A percentile compares a stretch with the other conserved stretches of the same genome.
Conservation (phyloP, 2,329 filamentous ascomycete species). For the Simplicillium aogashimaense region DNA sequence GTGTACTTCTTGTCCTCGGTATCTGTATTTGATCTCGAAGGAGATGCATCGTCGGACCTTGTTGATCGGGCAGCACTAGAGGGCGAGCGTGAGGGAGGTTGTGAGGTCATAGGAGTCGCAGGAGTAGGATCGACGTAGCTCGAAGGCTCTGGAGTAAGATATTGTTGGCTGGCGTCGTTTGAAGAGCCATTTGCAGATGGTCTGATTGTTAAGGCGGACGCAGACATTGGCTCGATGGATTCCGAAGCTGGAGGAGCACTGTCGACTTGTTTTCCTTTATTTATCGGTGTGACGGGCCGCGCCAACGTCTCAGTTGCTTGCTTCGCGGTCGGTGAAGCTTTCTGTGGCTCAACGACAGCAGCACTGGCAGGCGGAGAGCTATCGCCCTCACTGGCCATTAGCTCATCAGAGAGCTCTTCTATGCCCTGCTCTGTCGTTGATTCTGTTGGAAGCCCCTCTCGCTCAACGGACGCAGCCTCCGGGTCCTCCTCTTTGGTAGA, state of each 20-base stretch:
- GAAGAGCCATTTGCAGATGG: conserved; percentile 29
- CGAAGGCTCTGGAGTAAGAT: conserved; percentile 35
- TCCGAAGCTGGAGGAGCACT: not conserved
- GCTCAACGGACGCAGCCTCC: too few relatives aligned
- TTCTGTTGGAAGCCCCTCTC: too few relatives aligned
- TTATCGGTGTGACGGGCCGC: too few relatives aligned
- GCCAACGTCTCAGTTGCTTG: too few relatives aligned
- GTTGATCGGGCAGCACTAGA: conserved; percentile 42
- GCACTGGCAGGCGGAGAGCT: too few relatives aligned
- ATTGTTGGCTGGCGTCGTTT: conserved; percentile 25
- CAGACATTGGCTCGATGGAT: conserved; percentile 24
- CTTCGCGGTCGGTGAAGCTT: too few relatives aligned
- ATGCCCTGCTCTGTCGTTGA: too few relatives aligned
- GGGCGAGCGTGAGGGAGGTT: conserved; percentile 49
- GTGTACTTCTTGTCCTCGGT: conserved; percentile 47
- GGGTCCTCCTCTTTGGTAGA: too few relatives aligned
- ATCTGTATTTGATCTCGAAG: conserved; percentile 42
- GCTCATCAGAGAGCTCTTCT: too few relatives aligned
- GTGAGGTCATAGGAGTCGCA: conserved; percentile 43
- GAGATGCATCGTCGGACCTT: conserved; percentile 34
- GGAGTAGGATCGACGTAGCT: conserved; percentile 49
- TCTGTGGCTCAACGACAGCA: too few relatives aligned
- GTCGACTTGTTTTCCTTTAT: too few relatives aligned
- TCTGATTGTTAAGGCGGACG: conserved; percentile 39
- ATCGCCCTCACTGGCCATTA: too few relatives aligned